Percentiles rank a stretch among this genome's conserved stretches.
Evolutionary conservation across 192 early-diverging fungal species (phyloP).

Genomic region (Umbelopsis isabellina): DNA sequence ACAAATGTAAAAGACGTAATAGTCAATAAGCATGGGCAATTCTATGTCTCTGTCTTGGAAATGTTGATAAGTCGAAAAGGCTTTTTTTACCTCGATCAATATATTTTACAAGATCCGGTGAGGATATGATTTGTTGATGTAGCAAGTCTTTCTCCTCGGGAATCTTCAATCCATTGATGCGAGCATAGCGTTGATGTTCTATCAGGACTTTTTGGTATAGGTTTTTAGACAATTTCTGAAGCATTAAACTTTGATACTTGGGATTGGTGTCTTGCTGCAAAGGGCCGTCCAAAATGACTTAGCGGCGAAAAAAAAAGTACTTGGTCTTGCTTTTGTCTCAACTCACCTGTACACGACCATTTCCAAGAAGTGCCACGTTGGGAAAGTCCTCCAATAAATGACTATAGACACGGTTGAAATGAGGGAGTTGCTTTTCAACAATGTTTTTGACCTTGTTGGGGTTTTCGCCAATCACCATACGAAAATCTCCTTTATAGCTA

Average conservation of each 20-base stretch:
- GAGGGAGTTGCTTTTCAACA: slow-evolving; percentile 73
- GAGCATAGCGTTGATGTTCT: slow-evolving; percentile 43
- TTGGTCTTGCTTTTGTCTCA: background rate
- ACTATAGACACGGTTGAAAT: slow-evolving; percentile 62
- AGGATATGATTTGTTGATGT: slow-evolving; percentile 49
- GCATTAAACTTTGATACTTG: slow-evolving; percentile 63
- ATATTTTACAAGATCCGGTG: slow-evolving; percentile 38
- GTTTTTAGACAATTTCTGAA: slow-evolving; percentile 82
- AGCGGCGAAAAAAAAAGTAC: background rate
- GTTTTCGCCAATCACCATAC: slow-evolving; percentile 92
- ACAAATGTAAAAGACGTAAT: too few species aligned
- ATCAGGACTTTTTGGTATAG: slow-evolving; percentile 62
- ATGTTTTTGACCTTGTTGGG: slow-evolving; percentile 96
- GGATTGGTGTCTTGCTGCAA: slow-evolving; percentile 68
- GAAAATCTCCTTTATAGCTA: slow-evolving; percentile 92
- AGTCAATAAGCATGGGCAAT: slow-evolving; percentile 22
- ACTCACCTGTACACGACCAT: slow-evolving; percentile 33
- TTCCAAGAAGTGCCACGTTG: slow-evolving; percentile 43
- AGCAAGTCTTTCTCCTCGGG: slow-evolving; percentile 36
- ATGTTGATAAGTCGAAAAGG: background rate
- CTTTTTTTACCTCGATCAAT: slow-evolving; percentile 49
- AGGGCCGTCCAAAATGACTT: slow-evolving; percentile 51
- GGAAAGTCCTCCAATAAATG: slow-evolving; percentile 53
- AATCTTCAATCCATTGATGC: slow-evolving; percentile 12
- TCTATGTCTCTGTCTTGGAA: background rate